Base-by-base conservation (phyloP, 2,329 filamentous ascomycete species). In the Colletotrichum eleusines region DNA sequence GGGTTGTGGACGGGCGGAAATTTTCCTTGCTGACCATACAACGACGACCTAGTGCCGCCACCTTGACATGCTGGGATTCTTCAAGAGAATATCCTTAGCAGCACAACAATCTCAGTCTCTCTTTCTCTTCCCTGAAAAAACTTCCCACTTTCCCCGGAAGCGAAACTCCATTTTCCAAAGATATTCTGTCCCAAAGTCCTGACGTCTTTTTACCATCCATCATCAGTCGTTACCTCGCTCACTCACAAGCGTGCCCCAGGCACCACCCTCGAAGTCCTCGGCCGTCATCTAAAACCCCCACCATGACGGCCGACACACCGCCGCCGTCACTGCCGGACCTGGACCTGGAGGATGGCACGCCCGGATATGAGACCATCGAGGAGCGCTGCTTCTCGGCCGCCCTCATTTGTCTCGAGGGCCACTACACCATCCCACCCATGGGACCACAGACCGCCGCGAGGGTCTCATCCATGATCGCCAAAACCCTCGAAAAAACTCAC, bases 401-500 rank as follows among this genome's bases (percentile, higher is more conserved):
- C 20, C 83, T 91, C 76, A 86, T 90, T 76, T 87, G 87, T 75
- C 84, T 91, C 64, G 89, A 91, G 77, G 87, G 87, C 54, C 88
- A 90, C 79, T 90, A 88, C 76, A 87, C 85, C 71, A 82, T 86
- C 72, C 82, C 84, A 31, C 87, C 87, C 54, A 88, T 91, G 81
- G 89, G 89, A 2, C 83, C 85, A 23, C 84, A 84, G 74, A 88
- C 88, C 14, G 84, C 86, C 72, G 80, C 83, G 46, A 87, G 85
- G 73, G 85, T 90, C 59, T 85, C 83, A 72, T 84, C 84, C 64
- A 88, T 91, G 81, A 83, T 91, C 57, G 83, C 86, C 4, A 88
- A 85, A 76, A 90, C 89, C 1, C 78, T 91, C 48, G 89, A 91
- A 74, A 90, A 90, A 81, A 91, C 89, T 4, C 88, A 90, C 73